phyloP scores from a whole-genome alignment of 2,329 filamentous ascomycete genomes.

The Diatrype stigma region DNA sequence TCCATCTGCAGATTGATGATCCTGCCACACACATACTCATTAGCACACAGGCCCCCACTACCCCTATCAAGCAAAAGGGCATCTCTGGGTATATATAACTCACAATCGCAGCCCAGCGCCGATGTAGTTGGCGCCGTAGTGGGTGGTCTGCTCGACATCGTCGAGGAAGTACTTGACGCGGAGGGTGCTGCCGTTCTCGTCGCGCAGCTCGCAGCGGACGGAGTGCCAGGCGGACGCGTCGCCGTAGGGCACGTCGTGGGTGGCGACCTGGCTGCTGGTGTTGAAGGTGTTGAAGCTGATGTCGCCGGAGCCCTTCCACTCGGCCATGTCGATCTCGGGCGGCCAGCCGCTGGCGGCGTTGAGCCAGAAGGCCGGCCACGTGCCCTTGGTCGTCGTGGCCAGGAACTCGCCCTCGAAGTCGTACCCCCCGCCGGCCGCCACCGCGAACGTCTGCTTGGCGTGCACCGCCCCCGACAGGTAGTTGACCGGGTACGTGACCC shows the following conservation, averaged over 20 bases:
- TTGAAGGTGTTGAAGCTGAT: constrained; percentile 41
- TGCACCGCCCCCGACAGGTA: constrained; percentile 30
- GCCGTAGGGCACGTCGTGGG: constrained; percentile 35
- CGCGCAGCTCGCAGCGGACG: constrained; percentile 35
- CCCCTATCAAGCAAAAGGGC: too few relatives aligned
- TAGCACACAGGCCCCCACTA: too few relatives aligned
- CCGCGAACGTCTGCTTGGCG: constrained; percentile 37
- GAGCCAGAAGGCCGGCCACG: constrained; percentile 40
- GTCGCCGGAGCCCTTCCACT: constrained; percentile 41
- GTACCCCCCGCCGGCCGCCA: constrained; percentile 32
- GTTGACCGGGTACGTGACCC: constrained; percentile 31
- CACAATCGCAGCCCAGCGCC: constrained; percentile 24
- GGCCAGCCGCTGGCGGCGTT: constrained; percentile 41
- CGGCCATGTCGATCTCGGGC: constrained; percentile 43
- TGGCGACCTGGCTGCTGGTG: constrained; percentile 24
- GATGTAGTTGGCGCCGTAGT: constrained; percentile 35
- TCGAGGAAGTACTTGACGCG: constrained; percentile 39
- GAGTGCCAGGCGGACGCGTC: constrained; percentile 34
- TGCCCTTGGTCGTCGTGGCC: constrained; percentile 36
- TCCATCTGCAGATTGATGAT: constrained; percentile 13
- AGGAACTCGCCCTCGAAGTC: constrained; percentile 35
- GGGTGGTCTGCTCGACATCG: constrained; percentile 34
- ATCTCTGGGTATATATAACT: too few relatives aligned
- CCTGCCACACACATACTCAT: constrained; percentile 1
- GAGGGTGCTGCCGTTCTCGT: constrained; percentile 37